These are phyloP conservation scores for Vaccinium myrtillus DNA, from an alignment of 148 eudicot species.

Conservation along the genomic window DNA sequence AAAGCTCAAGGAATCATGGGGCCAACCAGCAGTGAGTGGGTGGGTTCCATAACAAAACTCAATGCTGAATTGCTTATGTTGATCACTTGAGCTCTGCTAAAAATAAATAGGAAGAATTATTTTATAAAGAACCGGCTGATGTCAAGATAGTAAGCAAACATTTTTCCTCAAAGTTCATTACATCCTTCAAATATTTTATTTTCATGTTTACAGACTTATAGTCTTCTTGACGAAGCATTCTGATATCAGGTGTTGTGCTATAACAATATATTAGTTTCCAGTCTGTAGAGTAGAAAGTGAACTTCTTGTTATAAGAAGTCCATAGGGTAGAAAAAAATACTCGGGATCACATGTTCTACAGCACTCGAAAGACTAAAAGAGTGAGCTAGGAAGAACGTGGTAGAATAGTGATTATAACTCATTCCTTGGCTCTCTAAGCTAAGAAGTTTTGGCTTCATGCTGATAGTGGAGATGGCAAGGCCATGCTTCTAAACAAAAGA, in stretches of 20 bases:
- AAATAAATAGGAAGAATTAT: no score
- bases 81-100: not conserved
- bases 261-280: not conserved
- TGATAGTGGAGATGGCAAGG: not conserved
- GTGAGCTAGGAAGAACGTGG: not conserved
- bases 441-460: not conserved
- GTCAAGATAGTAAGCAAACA: not conserved
- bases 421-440: not conserved
- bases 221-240: not conserved
- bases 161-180: not conserved
- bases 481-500: not conserved
- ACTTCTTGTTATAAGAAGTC: no score
- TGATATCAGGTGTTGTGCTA: not conserved
- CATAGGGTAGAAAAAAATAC: no score
- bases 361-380: not conserved
- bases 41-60: not conserved
- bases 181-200: not conserved
- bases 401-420: not conserved
- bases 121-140: no score
- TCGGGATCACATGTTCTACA: no score
- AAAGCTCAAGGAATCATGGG: not conserved
- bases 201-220: not conserved
- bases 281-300: no score
- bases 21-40: not conserved
- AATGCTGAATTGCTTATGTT: not conserved